Base-by-base conservation (phyloP, 2,329 filamentous ascomycete genomes). In the Myriosclerotinia curreyana region DNA sequence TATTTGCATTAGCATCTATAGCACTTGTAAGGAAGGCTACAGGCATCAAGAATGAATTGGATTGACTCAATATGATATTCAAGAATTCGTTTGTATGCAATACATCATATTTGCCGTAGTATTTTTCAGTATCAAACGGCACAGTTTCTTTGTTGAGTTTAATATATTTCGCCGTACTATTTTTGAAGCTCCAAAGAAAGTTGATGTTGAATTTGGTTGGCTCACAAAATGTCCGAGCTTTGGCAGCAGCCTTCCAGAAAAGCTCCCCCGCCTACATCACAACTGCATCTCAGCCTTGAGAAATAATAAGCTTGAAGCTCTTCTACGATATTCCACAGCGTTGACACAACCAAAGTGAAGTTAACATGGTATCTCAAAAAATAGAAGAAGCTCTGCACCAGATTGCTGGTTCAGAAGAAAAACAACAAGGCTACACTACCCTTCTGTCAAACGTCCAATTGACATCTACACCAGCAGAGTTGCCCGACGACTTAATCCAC, bases 341-440 rank as follows among this genome's bases (percentile, higher is more conserved):
- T 12, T 48, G 15, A 17, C 28, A 48, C 14, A 58, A 48, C n/a
- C 42, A 58, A 48, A 28, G 20, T 25, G 15, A 25, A 49, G 1
- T 25, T 14, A 68, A 22, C 44, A 75, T 75, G 74, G 72, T 69
- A 31, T 74, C 73, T 15, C 67, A 68, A 69, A 77, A 80, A 69
- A 75, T 83, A 60, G 72, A 73, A 66, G 74, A 78, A 70, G 79
- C 79, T 67, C 76, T 84, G 60, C 73, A 78, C 66, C 72, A 75
- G 49, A 76, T 77, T 65, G 75, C 79, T 67, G 69, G 75, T 1
- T 71, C 73, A 20, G 63, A 74, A 56, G 80, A 82, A 60, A 80
- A 79, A 66, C 75, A 74, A n/a, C 73, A 78, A 67, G 75, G 76
- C 65, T 83, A 81, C 74, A 79, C 80, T 65, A 66, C 75, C 62